Evolutionary conservation across 2,329 filamentous ascomycete species (phyloP).

Genomic region (Cryphonectria nitschkei): DNA sequence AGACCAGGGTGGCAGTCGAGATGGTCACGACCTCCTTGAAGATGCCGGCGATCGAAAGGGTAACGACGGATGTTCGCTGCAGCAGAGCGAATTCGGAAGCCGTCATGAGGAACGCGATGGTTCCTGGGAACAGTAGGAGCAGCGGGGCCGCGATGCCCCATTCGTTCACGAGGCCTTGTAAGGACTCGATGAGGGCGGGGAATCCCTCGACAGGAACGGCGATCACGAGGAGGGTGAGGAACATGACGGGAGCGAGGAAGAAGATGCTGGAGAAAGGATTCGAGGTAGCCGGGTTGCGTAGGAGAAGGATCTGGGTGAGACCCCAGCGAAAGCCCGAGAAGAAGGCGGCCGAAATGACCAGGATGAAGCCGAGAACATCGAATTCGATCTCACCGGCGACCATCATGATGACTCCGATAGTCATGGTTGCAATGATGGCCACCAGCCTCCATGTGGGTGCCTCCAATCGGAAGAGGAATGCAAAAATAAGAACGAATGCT

Average conservation of each 20-base stretch:
- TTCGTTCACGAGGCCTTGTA: slow-evolving; percentile 64
- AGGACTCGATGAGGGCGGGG: slow-evolving; percentile 65
- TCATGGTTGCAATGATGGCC: slow-evolving; percentile 89
- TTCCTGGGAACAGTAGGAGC: slow-evolving; percentile 86
- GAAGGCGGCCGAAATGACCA: slow-evolving; percentile 92
- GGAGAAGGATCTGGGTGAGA: slow-evolving; percentile 94
- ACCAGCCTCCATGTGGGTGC: slow-evolving; percentile 84
- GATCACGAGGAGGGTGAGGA: slow-evolving; percentile 76
- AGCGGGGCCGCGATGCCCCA: slow-evolving; percentile 72
- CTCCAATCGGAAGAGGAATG: slow-evolving; percentile 91
- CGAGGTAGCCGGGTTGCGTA: slow-evolving; percentile 90
- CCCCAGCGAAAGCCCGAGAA: slow-evolving; percentile 97
- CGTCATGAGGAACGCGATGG: slow-evolving; percentile 95
- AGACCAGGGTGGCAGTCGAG: slow-evolving; percentile 81
- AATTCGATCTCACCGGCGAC: slow-evolving; percentile 94
- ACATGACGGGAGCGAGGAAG: slow-evolving; percentile 98
- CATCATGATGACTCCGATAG: slow-evolving; percentile 94
- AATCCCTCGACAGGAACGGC: slow-evolving; percentile 87
- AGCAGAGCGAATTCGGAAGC: slow-evolving; percentile 93
- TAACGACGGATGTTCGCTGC: slow-evolving; percentile 93
- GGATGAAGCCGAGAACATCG: slow-evolving; percentile 80
- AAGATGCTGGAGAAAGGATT: slow-evolving; percentile 98
- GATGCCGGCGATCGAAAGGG: slow-evolving; percentile 93
- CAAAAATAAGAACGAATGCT: slow-evolving; percentile 92
- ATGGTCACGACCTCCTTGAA: slow-evolving; percentile 99